Evolutionary conservation across 495 filamentous ascomycete species (phyloP).

Genomic region (Melanomma pulvis-pyrius): DNA sequence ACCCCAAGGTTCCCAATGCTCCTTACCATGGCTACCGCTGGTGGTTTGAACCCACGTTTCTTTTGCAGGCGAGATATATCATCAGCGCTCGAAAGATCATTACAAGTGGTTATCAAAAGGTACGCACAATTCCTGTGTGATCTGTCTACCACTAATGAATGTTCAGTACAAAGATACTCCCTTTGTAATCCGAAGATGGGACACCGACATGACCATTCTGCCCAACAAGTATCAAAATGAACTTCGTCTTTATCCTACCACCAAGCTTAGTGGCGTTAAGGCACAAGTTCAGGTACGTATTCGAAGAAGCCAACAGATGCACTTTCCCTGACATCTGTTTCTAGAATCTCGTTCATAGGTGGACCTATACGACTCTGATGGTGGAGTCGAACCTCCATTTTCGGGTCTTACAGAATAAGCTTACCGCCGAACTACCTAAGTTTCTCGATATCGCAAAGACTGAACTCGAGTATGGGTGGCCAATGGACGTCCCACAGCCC

Average conservation of each 20-base stretch:
- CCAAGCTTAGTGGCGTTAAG: constrained; percentile 5
- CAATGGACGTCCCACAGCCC: constrained; percentile 15
- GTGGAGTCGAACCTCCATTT: constrained; percentile 23
- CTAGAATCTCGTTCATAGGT: constrained; percentile 19
- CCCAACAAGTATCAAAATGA: constrained; percentile 20
- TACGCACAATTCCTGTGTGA: neutral
- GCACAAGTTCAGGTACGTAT: constrained; percentile 2
- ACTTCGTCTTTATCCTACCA: constrained; percentile 13
- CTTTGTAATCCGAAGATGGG: neutral
- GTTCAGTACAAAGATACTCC: constrained; percentile 8
- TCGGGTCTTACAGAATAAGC: constrained; percentile 25
- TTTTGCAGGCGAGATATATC: neutral
- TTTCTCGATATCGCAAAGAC: constrained; percentile 16
- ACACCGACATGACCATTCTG: constrained; percentile 5
- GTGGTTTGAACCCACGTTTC: constrained; percentile 15
- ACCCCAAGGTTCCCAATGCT: neutral
- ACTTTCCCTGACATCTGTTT: neutral
- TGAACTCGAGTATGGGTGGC: constrained; percentile 14
- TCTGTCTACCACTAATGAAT: neutral
- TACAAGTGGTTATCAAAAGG: constrained; percentile 6
- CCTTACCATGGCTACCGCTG: constrained; percentile 4
- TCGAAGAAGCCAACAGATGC: neutral
- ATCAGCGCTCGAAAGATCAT: neutral
- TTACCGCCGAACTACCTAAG: constrained; percentile 14
- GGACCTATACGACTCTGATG: constrained; percentile 19